phyloP scores from a whole-genome alignment of 495 filamentous ascomycete genomes.

The Usnea hakonensis region DNA sequence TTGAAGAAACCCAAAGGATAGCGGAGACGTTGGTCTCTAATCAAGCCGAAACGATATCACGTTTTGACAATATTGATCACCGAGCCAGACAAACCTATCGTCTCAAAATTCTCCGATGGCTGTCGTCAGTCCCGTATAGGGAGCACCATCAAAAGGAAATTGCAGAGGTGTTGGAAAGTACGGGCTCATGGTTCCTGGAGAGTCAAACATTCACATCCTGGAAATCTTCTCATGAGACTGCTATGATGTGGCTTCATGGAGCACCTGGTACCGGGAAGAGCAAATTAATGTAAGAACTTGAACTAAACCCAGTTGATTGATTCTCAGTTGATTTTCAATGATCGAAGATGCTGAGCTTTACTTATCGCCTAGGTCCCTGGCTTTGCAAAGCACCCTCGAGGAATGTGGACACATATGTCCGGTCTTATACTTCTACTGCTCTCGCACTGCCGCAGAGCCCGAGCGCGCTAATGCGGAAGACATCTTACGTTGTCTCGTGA shows the following conservation, averaged over 20 bases:
- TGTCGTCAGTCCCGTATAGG: not conserved
- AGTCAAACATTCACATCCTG: not conserved
- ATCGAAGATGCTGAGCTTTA: not conserved
- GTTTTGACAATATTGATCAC: no score
- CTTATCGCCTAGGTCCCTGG: not conserved
- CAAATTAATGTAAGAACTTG: conserved; percentile 1
- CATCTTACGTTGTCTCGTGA: not conserved
- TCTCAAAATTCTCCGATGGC: not conserved
- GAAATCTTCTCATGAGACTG: no score
- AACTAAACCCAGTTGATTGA: no score
- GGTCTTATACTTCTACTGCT: conserved; percentile 4
- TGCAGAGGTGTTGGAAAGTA: not conserved
- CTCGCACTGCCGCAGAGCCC: not conserved
- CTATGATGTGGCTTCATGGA: not conserved
- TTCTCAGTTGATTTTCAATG: no score
- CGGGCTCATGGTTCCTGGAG: not conserved
- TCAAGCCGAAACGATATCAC: no score
- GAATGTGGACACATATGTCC: not conserved
- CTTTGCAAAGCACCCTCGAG: not conserved
- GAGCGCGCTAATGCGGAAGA: not conserved
- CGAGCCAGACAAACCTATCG: not conserved
- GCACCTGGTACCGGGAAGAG: not conserved
- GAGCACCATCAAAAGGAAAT: not conserved
- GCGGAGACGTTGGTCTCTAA: no score
- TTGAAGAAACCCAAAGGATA: no score